phyloP scores from a whole-genome alignment of 192 early-diverging fungal species.

The Entomortierella chlamydospora region DNA sequence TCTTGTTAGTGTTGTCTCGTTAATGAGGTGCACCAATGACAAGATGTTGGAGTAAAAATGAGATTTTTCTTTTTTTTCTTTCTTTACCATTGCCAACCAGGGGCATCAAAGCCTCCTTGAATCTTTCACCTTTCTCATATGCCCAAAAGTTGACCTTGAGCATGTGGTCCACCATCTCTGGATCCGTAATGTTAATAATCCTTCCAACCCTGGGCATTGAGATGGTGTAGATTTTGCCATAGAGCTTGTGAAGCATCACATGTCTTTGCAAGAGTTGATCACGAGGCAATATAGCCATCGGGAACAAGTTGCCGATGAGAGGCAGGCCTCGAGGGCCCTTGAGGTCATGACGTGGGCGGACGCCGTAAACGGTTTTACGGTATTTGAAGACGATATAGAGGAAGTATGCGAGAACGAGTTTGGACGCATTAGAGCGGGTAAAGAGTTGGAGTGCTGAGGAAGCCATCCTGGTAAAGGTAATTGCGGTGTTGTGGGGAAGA shows the following conservation, averaged over 20 bases:
- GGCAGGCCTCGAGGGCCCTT: conserved; percentile 34
- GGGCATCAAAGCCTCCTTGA: conserved; percentile 14
- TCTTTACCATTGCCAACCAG: conserved; percentile 21
- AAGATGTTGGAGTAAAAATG: too few relatives aligned
- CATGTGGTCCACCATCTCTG: conserved; percentile 34
- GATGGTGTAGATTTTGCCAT: conserved; percentile 20
- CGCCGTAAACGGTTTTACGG: conserved; percentile 20
- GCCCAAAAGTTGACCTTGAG: conserved; percentile 36
- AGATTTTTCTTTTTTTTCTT: too few relatives aligned
- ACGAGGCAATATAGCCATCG: neutral
- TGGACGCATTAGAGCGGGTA: conserved; percentile 2
- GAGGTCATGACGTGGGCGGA: conserved; percentile 36
- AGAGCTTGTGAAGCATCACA: neutral
- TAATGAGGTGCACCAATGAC: neutral
- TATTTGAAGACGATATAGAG: conserved; percentile 37
- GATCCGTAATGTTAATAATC: conserved; percentile 24
- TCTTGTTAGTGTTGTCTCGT: neutral
- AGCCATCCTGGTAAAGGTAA: too few relatives aligned
- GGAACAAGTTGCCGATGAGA: conserved; percentile 32
- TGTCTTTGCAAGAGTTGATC: conserved; percentile 9
- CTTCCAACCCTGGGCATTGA: conserved; percentile 22
- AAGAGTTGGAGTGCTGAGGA: neutral
- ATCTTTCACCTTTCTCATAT: conserved; percentile 29
- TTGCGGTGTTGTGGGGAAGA: too few relatives aligned
- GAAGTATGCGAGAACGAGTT: conserved; percentile 4